Base-by-base conservation (phyloP, 176 grass and related monocot genomes). In the Ensete ventricosum region DNA sequence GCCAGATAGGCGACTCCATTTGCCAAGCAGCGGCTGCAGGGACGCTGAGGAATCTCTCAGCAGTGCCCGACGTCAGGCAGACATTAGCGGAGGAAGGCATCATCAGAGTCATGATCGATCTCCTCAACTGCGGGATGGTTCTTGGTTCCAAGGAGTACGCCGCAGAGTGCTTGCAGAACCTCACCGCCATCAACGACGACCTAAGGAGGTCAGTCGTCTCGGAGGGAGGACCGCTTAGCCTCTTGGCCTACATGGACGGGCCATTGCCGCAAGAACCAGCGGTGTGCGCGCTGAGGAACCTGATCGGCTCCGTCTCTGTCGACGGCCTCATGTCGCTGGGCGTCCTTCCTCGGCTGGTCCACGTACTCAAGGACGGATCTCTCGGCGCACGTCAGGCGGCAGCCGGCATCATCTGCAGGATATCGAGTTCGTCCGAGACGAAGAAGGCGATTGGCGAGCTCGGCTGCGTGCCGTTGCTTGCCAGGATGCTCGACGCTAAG, bases 71-170 rank as follows among this genome's bases (percentile, higher is more conserved):
- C 9, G 73, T 75, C 22, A 11, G 73, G 14, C 73, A 60, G 53
- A 59, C 24, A 23, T 14, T 75, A 24, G 73, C 52, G 14, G 73
- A 60, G 3, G 54, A 60, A 34, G 73, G 73, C 54, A 59, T n/a
- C 16, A 59, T 75, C 6, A 59, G 19, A n/a, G 73, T 59, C 73
- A 60, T 75, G 73, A 75, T 75, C 73, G 17, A 48, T 24, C 73
- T 75, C 26, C 73, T 75, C 26, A n/a, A 75, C 73, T n/a, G 54
- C 55, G 54, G 73, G 59, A 59, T 75, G 8, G 54, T 75, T 17
- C 27, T 60, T 2, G 27, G 73, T 13, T 17, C 54, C 54, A 75
- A 59, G 48, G 73, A 75, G 25, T 59, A 75, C 16, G 73, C 73
- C 54, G 73, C 73, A 8, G 52, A 75, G 54, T 75, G 73, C 54